Percentiles rank a stretch among this genome's conserved stretches.
Conservation (phyloP, 2,329 filamentous ascomycete genomes). For the Botrytis fabae region DNA sequence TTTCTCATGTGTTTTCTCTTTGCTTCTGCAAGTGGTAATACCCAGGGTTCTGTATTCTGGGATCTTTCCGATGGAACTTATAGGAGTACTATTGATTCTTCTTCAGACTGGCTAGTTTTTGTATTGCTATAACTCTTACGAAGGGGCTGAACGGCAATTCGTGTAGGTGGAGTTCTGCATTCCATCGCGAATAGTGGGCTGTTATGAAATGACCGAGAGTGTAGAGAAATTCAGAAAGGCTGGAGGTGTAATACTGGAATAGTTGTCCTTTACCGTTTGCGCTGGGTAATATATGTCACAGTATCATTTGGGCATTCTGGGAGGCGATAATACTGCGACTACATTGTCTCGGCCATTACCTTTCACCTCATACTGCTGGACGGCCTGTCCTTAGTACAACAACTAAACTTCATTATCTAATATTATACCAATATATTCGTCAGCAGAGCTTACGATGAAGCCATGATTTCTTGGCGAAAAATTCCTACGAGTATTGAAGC, state of each 20-base stretch:
- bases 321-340: not conserved
- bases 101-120: not conserved
- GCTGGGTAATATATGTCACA: not conserved
- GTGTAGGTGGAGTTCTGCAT: too few relatives aligned
- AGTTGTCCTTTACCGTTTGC: too few relatives aligned
- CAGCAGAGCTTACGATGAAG: not conserved
- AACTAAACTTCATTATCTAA: not conserved
- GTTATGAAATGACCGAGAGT: too few relatives aligned
- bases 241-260: too few relatives aligned
- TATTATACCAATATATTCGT: not conserved
- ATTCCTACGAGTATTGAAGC: too few relatives aligned
- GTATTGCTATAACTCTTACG: not conserved
- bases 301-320: not conserved
- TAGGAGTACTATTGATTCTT: not conserved
- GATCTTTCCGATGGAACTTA: not conserved
- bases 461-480: too few relatives aligned
- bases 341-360: not conserved
- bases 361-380: not conserved
- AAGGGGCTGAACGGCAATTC: too few relatives aligned
- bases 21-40: not conserved
- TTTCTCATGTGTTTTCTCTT: not conserved
- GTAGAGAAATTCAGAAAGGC: too few relatives aligned
- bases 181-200: too few relatives aligned
- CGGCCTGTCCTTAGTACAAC: not conserved
- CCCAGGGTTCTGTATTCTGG: accelerated